Percentiles rank a stretch among this genome's conserved stretches.
Conservation (phyloP, 2,329 filamentous ascomycete species). For the Microascus cirrosus region DNA sequence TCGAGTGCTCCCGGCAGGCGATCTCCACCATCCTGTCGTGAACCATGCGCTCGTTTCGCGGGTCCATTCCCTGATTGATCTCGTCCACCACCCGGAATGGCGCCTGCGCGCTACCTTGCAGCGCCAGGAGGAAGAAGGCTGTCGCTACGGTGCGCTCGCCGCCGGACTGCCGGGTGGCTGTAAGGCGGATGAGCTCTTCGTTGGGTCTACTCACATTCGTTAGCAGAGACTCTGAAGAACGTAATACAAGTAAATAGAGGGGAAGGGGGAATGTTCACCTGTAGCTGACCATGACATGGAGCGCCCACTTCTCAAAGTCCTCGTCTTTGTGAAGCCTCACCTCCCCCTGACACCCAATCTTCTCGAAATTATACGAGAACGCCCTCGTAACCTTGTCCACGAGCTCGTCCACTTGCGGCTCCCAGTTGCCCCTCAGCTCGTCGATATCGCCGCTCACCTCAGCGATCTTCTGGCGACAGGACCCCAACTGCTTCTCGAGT, state of each 20-base stretch:
- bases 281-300: slow-evolving; percentile 93
- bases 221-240: slow-evolving; percentile 2
- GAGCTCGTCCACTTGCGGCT: slow-evolving; percentile 69
- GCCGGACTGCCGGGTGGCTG: slow-evolving; percentile 88
- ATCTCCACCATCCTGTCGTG: slow-evolving; percentile 98
- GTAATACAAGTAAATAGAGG: background rate
- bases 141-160: slow-evolving; percentile 94
- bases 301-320: slow-evolving; percentile 88
- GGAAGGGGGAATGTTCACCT: slow-evolving; percentile 42
- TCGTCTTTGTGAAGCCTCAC: slow-evolving; percentile 81
- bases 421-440: slow-evolving; percentile 63
- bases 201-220: slow-evolving; percentile 5
- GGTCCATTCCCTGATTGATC: slow-evolving; percentile 99
- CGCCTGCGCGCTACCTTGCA: slow-evolving; percentile 85
- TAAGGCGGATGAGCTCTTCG: slow-evolving; percentile 33
- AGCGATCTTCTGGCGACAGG: slow-evolving; percentile 42
- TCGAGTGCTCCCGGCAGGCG: slow-evolving; percentile 72
- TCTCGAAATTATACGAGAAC: slow-evolving; percentile 85
- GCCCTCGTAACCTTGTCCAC: slow-evolving; percentile 76
- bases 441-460: slow-evolving; percentile 47
- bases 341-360: slow-evolving; percentile 89
- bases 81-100: slow-evolving; percentile 98
- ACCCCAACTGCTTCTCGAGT: slow-evolving; percentile 44
- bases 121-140: slow-evolving; percentile 97
- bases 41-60: slow-evolving; percentile 94